Evolutionary conservation across 1,139 yeast genomes (phyloP).

Genomic region (Tardiomyces depauwii): DNA sequence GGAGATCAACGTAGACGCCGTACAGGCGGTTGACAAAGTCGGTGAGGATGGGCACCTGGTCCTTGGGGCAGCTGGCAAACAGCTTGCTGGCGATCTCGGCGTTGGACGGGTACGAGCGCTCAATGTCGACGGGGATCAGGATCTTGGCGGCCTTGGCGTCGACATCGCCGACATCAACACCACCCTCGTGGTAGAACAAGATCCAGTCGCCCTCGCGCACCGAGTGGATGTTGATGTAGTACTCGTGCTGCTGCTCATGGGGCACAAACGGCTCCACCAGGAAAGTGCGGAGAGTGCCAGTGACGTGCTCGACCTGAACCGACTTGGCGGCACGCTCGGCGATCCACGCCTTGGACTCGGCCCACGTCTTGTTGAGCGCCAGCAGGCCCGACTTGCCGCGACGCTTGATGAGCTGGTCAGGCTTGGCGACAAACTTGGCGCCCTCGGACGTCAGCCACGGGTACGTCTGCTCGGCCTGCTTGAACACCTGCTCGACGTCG

Average conservation of each 20-base stretch:
- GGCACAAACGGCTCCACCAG: constrained; percentile 38
- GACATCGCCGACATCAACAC: constrained; percentile 39
- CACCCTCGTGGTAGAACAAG: constrained; percentile 37
- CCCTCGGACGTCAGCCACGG: constrained; percentile 31
- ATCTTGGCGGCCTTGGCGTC: constrained; percentile 36
- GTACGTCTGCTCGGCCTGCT: constrained; percentile 28
- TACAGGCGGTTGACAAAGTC: constrained; percentile 36
- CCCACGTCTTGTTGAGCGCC: constrained; percentile 36
- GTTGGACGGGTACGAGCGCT: constrained; percentile 30
- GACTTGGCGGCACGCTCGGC: constrained; percentile 31
- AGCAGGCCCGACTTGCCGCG: constrained; percentile 36
- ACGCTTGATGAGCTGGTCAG: constrained; percentile 37
- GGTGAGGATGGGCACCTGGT: constrained; percentile 30
- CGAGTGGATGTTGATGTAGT: constrained; percentile 37
- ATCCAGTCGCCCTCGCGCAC: constrained; percentile 39
- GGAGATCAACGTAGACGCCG: constrained; percentile 37
- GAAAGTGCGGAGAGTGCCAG: constrained; percentile 31
- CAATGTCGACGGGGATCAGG: constrained; percentile 33
- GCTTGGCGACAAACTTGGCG: constrained; percentile 35
- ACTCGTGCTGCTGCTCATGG: constrained; percentile 35
- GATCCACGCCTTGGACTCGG: constrained; percentile 33
- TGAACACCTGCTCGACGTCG: constrained; percentile 24
- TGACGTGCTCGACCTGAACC: constrained; percentile 31
- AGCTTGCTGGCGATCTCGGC: constrained; percentile 23
- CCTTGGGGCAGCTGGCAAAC: constrained; percentile 29